These are phyloP conservation scores for Fusarium xylarioides DNA, from an alignment of 2,329 filamentous ascomycete genomes.

Conservation along the genomic window DNA sequence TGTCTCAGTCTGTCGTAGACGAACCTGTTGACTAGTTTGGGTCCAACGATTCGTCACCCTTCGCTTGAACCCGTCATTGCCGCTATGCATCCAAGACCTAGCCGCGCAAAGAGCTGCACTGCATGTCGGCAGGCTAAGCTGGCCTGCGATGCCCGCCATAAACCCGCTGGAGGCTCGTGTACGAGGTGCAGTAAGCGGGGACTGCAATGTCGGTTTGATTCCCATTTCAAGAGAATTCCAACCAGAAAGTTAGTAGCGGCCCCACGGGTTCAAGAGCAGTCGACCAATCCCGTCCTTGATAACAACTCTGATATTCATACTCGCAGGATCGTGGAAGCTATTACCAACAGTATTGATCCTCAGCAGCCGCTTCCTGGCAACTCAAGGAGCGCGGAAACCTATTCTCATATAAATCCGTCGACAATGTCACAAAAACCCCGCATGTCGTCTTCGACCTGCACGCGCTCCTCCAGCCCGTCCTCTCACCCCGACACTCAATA, in stretches of 20 bases:
- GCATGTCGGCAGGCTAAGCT: background rate
- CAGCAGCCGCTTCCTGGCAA: background rate
- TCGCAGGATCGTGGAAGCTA: background rate
- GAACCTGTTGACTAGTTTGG: background rate
- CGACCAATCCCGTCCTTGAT: no score
- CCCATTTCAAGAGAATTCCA: background rate
- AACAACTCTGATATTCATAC: background rate
- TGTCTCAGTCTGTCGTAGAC: background rate
- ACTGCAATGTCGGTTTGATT: background rate
- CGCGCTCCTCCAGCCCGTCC: background rate
- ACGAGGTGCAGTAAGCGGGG: background rate
- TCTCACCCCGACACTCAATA: background rate
- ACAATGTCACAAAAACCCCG: background rate
- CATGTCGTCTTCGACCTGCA: background rate
- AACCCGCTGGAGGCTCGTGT: background rate
- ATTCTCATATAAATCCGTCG: background rate
- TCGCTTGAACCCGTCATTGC: background rate
- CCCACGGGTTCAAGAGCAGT: fast-evolving
- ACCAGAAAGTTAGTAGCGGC: background rate
- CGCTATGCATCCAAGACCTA: background rate
- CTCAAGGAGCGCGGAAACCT: background rate
- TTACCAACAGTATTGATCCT: background rate
- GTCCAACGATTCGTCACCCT: fast-evolving
- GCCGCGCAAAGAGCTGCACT: background rate
- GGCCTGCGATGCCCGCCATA: background rate